Evolutionary conservation across 1,284 basidiomycete genomes (phyloP), one percentile per base, ranked within the genome.

Genomic region (Trametes hirsuta): DNA sequence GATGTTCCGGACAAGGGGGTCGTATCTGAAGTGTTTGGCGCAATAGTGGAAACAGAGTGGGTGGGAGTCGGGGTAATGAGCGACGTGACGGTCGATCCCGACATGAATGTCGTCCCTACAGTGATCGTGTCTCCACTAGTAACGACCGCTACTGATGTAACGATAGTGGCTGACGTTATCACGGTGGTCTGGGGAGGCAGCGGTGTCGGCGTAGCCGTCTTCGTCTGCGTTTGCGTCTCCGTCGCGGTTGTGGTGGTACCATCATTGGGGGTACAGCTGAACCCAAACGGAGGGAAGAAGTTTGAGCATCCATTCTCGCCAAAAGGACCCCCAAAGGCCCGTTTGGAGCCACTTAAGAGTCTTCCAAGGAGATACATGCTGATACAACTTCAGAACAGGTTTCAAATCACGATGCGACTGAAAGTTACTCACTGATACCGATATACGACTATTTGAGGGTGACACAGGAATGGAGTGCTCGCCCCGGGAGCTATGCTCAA

Each of bases 61-160:
- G 36, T 2, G 1, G 36, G 36, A 12, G 36, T 25, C 12, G 53
- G 50, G 5, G 53, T 46, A 14, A 54, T n/a, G 4, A 49, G 39
- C 10, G 49, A 41, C 11, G 46, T 47, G 39, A 41, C 39, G 5
- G 59, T 47, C 18, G 52, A 49, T 40, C 36, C 30, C 39, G 59
- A 47, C 22, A 49, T 60, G 18, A 48, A 50, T 3, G 53, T 55
- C 30, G 47, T 55, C 6, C 14, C 46, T 2, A 39, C 18, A 11
- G 53, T 54, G 22, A 58, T 18, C 0, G 60, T 62, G 18, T n/a
- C 36, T n/a, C 57, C 51, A 25, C 53, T 52, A 8, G 55, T 58
- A 0, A 57, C 37, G 34, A 57, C 41, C 2, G 47, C 40, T 37
- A 55, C 40, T 9, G 60, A 62, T n/a, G 60, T 62, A 21, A 62